Base-by-base conservation (phyloP, 1,284 basidiomycete species). In the Leccinum pachyderme region DNA sequence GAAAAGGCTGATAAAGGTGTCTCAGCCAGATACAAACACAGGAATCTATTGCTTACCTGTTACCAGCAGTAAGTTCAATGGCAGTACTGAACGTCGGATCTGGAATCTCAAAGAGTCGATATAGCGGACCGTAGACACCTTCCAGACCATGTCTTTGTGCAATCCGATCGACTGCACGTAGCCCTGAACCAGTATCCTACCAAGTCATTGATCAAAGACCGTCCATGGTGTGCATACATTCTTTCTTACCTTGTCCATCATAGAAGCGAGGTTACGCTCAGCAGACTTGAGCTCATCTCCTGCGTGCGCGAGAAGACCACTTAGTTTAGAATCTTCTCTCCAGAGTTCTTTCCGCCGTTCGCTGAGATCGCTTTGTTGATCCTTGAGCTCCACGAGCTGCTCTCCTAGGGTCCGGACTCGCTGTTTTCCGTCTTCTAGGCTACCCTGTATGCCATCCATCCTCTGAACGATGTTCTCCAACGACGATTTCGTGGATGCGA, bases 31-130 rank as follows among this genome's bases (percentile, higher is more conserved):
- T 33, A 25, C 37, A 13, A n/a, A 22, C 25, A 37, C 13, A 41
- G 39, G 29, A 45, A 31, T 15, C 9, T 28, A n/a, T 27, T 13
- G 6, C 73, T 55, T 54, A 93, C 93, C 90, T 93, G 68, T 90
- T 95, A 1, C 95, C 95, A 0, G 95, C 97, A 0, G 95, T 98
- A 35, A 94, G 81, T 71, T 99, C 97, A 11, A 98, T 85, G 1
- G 97, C 93, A 2, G 84, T 93, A 71, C 94, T 96, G 78, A 94
- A 99, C 64, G 87, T 92, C 41, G 81, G 74, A 65, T 98, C 95
- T 1, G 89, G 84, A 49, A 98, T 88, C 57, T 94, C 89, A 68
- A 98, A 98, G 1, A 99, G 83, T 57, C 91, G 87, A 70, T 98
- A 99, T 11, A 99, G 73, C 3, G 97, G 95, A 0, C 97, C 97